Percentiles rank a stretch among this genome's conserved stretches.
phyloP scores from a whole-genome alignment of 2,329 filamentous ascomycete species.

The Ophiostoma populinum region DNA sequence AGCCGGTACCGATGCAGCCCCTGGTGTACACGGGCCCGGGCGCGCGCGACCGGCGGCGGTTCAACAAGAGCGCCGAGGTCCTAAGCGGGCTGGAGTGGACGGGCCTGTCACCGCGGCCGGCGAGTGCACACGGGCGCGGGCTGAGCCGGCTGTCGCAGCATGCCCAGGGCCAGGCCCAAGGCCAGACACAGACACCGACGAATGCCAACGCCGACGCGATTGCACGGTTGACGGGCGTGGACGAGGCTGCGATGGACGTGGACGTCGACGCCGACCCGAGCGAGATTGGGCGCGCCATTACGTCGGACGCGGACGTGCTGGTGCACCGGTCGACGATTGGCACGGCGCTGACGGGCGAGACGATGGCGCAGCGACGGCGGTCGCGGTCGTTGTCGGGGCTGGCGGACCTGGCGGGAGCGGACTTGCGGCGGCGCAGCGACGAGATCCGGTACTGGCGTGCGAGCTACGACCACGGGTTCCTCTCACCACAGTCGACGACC shows the following conservation, averaged over 20 bases:
- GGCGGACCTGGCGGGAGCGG: conserved; percentile 21
- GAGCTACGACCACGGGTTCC: conserved; percentile 33
- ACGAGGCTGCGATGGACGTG: neutral
- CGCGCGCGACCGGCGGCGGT: conserved; percentile 14
- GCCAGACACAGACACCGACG: too few relatives aligned
- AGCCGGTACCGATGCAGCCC: neutral
- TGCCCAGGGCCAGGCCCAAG: conserved; percentile 15
- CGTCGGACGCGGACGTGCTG: conserved; percentile 26
- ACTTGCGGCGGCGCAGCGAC: conserved; percentile 36
- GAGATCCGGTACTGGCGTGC: conserved; percentile 49
- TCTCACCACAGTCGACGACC: conserved; percentile 33
- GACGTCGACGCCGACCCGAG: conserved; percentile 16
- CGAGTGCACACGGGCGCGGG: conserved; percentile 38
- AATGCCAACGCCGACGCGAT: too few relatives aligned
- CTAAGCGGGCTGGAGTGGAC: conserved; percentile 23
- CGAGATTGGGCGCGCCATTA: conserved; percentile 46
- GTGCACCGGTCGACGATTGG: too few relatives aligned
- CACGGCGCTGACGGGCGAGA: too few relatives aligned
- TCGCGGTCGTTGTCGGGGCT: conserved; percentile 43
- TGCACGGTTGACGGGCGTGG: too few relatives aligned
- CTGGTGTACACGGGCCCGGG: too few relatives aligned
- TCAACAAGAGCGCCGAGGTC: conserved; percentile 11
- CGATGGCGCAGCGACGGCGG: conserved; percentile 29
- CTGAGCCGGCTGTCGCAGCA: conserved; percentile 10
- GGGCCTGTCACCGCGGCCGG: conserved; percentile 42